Evolutionary conservation across 768 basidiomycete genomes (phyloP), one percentile per base, ranked within the genome.

Genomic region (Serpula lacrymans): DNA sequence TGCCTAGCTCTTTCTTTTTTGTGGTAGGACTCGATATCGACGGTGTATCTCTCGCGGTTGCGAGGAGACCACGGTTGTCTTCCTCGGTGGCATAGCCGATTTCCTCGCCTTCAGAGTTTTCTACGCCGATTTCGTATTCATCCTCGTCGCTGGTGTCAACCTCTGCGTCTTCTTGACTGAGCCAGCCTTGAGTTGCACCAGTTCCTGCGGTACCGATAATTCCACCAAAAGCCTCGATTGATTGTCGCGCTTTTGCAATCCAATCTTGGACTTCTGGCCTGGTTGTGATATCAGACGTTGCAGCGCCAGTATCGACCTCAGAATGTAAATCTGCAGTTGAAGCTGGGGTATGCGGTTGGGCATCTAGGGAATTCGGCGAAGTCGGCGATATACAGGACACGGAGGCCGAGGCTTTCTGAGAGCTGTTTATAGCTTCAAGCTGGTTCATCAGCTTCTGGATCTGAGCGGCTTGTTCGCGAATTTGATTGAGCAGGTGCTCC

Each of bases 401-500:
- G 68, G 3, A 71, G 67, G 10, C 58, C 59, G 7, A 68, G 17
- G 6, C 51, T 45, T 22, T 57, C 45, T 45, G 62, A 57, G 31
- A 62, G 53, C 32, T 57, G 18, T 73, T 70, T 14, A 66, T 57
- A 18, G 58, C 53, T 42, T 86, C 84, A 14, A 88, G 72, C 55
- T 84, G 73, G 1, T 69, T 65, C 81, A 88, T 87, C 34, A 88
- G 67, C 20, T 77, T 72, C 57, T 80, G 72, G 29, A 88, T 90
- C 60, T 83, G 75, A 7, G 75, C 67, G 9, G 84, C 84, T 51
- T 89, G 86, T 28, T 80, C 73, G 29, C 79, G 78, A 44, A 90
- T 89, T 60, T 88, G 72, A 43, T 75, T 80, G 39, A 89, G 69
- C n/a, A 90, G 71, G 50, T 82, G 71, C 53, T 89, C 88, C 11